Evolutionary conservation across 2,329 filamentous ascomycete genomes (phyloP).

Genomic region (Aspergillus intermedius): DNA sequence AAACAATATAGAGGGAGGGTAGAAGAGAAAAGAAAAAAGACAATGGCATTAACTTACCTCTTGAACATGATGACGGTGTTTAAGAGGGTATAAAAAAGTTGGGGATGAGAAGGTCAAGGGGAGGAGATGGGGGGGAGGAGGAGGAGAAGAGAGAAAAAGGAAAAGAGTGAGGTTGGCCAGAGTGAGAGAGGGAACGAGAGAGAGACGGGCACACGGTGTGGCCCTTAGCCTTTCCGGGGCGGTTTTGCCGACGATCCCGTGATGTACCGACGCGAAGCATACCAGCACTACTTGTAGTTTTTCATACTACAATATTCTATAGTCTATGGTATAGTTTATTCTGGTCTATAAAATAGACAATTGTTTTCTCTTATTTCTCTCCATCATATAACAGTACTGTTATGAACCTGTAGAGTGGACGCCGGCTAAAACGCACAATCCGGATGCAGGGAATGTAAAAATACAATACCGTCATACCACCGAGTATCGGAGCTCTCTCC

Average conservation of each 20-base stretch:
- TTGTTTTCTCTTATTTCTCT: no score
- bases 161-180: conserved; percentile 25
- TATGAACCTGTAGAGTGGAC: no score
- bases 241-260: conserved; percentile 40
- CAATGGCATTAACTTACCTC: conserved; percentile 44
- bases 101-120: conserved; percentile 29
- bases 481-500: no score
- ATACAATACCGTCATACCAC: no score
- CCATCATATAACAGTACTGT: no score
- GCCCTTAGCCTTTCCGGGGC: conserved; percentile 36
- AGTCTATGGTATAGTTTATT: neutral
- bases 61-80: conserved; percentile 55
- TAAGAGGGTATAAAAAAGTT: conserved; percentile 31
- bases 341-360: neutral
- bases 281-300: neutral
- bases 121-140: conserved; percentile 28
- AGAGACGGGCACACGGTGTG: conserved; percentile 24
- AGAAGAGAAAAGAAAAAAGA: conserved; percentile 10
- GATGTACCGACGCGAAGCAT: conserved; percentile 28
- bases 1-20: conserved; percentile 13
- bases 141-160: conserved; percentile 24
- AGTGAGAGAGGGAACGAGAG: conserved; percentile 23
- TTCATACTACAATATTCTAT: neutral
- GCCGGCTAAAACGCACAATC: no score
- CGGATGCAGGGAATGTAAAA: no score